These are phyloP conservation scores for Ambrosiella xylebori DNA, from an alignment of 2,329 filamentous ascomycete genomes.

Conservation along the genomic window DNA sequence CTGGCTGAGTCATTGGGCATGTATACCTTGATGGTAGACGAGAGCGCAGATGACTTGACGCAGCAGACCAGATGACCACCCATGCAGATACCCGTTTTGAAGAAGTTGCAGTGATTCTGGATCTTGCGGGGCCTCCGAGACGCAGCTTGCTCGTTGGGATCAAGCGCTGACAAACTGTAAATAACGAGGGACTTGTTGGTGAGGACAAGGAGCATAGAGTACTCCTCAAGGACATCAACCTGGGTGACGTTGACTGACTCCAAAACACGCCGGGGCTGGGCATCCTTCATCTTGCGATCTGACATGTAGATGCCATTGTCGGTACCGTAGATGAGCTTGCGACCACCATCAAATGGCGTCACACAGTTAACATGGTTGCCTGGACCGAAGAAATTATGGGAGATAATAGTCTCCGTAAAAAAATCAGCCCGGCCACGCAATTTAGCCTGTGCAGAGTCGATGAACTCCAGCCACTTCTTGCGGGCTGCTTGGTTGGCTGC, in stretches of 20 bases:
- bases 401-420: conserved; percentile 56
- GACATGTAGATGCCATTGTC: conserved; percentile 86
- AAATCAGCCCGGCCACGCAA: conserved; percentile 78
- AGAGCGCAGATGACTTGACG: conserved; percentile 84
- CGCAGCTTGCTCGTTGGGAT: conserved; percentile 63
- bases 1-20: conserved; percentile 91
- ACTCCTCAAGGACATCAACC: conserved; percentile 90
- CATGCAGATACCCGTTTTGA: conserved; percentile 90
- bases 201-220: conserved; percentile 75
- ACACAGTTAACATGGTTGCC: conserved; percentile 85
- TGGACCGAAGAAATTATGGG: conserved; percentile 40
- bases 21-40: conserved; percentile 96
- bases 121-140: conserved; percentile 89
- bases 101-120: conserved; percentile 92
- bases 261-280: conserved; percentile 61
- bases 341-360: conserved; percentile 82
- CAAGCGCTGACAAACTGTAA: conserved; percentile 72
- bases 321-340: conserved; percentile 87
- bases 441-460: conserved; percentile 76
- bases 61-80: conserved; percentile 90
- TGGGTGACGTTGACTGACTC: conserved; percentile 82
- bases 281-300: conserved; percentile 78
- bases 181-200: conserved; percentile 87
- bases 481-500: conserved; percentile 71
- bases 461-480: conserved; percentile 94